Base-by-base conservation (phyloP, 164 flowering plant species). In the Magnolia kwangsiensis region DNA sequence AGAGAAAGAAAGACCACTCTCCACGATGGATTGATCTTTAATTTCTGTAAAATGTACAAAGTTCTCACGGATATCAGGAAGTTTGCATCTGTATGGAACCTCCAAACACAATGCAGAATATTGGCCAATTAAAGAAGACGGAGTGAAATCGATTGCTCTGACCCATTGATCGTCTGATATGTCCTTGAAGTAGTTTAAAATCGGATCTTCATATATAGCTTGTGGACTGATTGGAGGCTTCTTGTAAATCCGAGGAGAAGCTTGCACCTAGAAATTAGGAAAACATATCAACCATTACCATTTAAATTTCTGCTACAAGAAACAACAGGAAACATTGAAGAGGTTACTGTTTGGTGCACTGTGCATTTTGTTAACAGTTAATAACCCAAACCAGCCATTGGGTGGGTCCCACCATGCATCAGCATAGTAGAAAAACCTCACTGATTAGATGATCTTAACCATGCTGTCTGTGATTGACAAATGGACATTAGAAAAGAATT, bases 61-160 rank as follows among this genome's bases (percentile, higher is more conserved):
- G 51, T 81, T 79, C 64, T 89, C 84, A 9, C 68, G 55, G 45
- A 95, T 84, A 77, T 86, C 74, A 19, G 96, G 91, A 74, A 92
- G 83, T 3, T 75, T 14, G 51, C 76, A 69, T 23, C 75, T 78
- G 67, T 29, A 3, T 51, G 93, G 88, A 73, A 95, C 83, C 87
- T 92, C 90, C 78, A 93, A 71, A 76, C 99, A 95, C 65, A 93
- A n/a, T 37, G 85, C 80, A 61, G 96, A 89, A 29, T 97, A 95
- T 45, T 92, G 97, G 2, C 99, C 99, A 69, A 95, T 87, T n/a
- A 76, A 77, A 72, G 69, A 76, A 0, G 73, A 81, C 73, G 86
- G 84, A 72, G 97, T 89, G 74, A 93, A 95, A 84, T 95, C 99
- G 29, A 85, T 84, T 23, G 87, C 72, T 75, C 99, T 82, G 2